Evolutionary conservation across 306 rosid genomes (phyloP), one percentile per base, ranked within the genome.

Genomic region (Gastrolobium bilobum): DNA sequence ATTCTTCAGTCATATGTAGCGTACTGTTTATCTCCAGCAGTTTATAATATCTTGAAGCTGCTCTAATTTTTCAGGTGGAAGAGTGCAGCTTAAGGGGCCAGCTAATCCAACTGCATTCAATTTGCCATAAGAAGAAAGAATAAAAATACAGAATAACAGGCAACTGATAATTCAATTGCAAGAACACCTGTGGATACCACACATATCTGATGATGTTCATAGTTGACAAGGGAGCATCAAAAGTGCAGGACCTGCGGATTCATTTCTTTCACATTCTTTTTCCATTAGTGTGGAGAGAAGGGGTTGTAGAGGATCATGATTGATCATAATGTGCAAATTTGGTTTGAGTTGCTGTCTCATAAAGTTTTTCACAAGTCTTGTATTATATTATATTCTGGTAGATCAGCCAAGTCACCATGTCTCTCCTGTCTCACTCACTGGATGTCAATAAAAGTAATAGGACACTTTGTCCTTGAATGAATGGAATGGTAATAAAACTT

Each of bases 21-120:
- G 20, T 5, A 11, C 6, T 43, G 56, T 42, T 57, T 52, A 48
- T 66, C 57, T 63, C 62, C 46, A 34, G 56, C 64, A 61, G 70
- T 54, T 52, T 70, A 43, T 63, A 15, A 75, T 39, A 68, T 61
- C 43, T 63, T 52, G 70, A 73, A 78, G 52, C 26, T 47, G 75
- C 20, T 72, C 47, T 66, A 34, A 48, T 84, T 85, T 76, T 76
- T 87, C 88, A 92, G 94, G 90, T 93, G 78, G 92, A 93, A 54
- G 98, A 93, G 81, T 87, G 89, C 83, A 89, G 93, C 84, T 87
- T 91, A 82, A 88, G 92, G 86, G 85, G 92, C 31, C 98, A 88
- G 34, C 76, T 87, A 43, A 87, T 93, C 30, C 97, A 93, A 82
- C 79, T 84, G 48, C 80, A 82, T 81, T 67, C 77, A 2, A 5